Evolutionary conservation across 2,329 filamentous ascomycete species (phyloP).

Genomic region (Fusarium brevicatenulatum): DNA sequence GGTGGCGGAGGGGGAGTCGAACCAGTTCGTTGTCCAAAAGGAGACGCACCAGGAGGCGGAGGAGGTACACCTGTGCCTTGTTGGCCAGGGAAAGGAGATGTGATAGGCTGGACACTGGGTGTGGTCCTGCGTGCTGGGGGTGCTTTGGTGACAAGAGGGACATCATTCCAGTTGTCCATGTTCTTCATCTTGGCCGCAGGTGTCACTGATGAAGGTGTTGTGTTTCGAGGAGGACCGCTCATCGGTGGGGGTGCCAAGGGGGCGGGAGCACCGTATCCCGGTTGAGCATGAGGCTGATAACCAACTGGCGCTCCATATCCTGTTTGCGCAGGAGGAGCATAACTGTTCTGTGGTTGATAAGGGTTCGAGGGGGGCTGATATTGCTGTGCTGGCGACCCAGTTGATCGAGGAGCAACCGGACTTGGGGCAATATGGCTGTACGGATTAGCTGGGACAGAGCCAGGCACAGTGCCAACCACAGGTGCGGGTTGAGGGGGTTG

Average conservation of each 20-base stretch:
- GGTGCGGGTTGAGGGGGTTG: slow-evolving; percentile 56
- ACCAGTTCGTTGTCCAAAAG: slow-evolving; percentile 69
- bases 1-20: slow-evolving; percentile 82
- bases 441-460: slow-evolving; percentile 44
- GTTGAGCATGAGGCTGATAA: slow-evolving; percentile 64
- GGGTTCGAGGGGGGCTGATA: slow-evolving; percentile 53
- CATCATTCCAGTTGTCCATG: slow-evolving; percentile 91
- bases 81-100: slow-evolving; percentile 80
- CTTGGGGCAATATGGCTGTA: slow-evolving; percentile 56
- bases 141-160: slow-evolving; percentile 83
- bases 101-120: slow-evolving; percentile 74
- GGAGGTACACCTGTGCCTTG: slow-evolving; percentile 66
- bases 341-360: slow-evolving; percentile 47
- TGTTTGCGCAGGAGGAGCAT: slow-evolving; percentile 44
- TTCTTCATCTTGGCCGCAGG: slow-evolving; percentile 77
- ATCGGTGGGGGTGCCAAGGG: slow-evolving; percentile 49
- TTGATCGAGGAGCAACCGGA: slow-evolving; percentile 36
- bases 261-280: slow-evolving; percentile 52
- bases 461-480: slow-evolving; percentile 36
- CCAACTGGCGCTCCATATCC: slow-evolving; percentile 50
- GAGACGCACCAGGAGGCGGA: slow-evolving; percentile 58
- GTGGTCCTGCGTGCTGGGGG: slow-evolving; percentile 76
- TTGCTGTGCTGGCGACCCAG: slow-evolving; percentile 44
- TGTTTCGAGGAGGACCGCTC: slow-evolving; percentile 63
- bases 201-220: slow-evolving; percentile 70